Base-by-base conservation (phyloP, 2,329 filamentous ascomycete genomes). In the Fonsecaea multimorphosa region DNA sequence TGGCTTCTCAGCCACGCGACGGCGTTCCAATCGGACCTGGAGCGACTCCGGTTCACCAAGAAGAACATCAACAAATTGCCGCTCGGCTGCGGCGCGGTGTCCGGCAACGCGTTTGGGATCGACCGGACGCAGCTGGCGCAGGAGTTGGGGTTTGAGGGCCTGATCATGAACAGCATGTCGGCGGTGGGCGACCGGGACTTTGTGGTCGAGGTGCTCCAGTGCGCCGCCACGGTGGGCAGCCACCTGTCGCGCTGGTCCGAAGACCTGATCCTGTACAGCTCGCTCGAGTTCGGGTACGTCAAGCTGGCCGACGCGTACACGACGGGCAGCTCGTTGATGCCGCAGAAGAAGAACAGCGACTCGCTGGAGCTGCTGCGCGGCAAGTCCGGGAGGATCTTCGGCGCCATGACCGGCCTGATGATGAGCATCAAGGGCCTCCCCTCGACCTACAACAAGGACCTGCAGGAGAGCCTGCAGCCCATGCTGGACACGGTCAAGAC, bases 401-500 rank as follows among this genome's bases (percentile, higher is more conserved):
- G 92, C 29, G 89, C 92, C 70, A 91, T 94, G 87, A 86, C 90
- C 4, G 91, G 91, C 40, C 80, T 95, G 70, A 92, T 92, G 85
- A 89, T 88, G 80, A 91, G 88, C 40, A 78, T 89, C 77, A 89
- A 90, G 78, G 90, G 90, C 63, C 85, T 95, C 31, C 91, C 91
- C 1, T 90, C 86, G 51, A 92, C 90, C 2, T 96, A 96, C 83
- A 94, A 96, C 83, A 96, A 96, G 80, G 92, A 96, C 77, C 79
- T 96, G n/a, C 92, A 97, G 79, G 92, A 96, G 80, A 89, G 87
- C 65, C 89, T 91, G 68, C 90, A 96, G 82, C 89, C 90, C n/a
- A 87, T 96, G 80, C 86, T 96, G 56, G 91, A 96, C 77, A 87
- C 89, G 76, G 86, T 78, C 91, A 93, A 84, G 94, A 91, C 5